Evolutionary conservation across 345 rosid species (phyloP), one percentile per base, ranked within the genome.

Genomic region (Rhizophora apiculata): DNA sequence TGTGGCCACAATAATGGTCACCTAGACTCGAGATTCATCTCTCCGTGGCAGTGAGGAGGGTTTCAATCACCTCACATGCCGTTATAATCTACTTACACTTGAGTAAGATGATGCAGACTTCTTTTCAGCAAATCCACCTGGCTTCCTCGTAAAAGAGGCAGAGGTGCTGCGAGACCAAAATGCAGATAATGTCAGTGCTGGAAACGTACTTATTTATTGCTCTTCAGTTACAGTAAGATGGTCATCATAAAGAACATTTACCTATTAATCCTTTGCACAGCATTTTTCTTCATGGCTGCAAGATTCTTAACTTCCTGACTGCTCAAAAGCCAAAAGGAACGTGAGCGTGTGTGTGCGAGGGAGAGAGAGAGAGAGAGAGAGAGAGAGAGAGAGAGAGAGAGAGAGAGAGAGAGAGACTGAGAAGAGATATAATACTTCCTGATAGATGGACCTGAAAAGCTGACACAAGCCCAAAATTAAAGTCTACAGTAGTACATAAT

Each of bases 221-320:
- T 34, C 3, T 37, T 20, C 24, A 36, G 13, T 19, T 37, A 36
- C 57, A 18, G 32, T 49, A 32, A 29, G 31, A 58, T 22, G 29
- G 19, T 9, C 3, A 37, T 34, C 6, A 22, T 39, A 30, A 5
- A 30, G 10, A 53, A 6, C 18, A 21, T 81, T 81, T 86, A 93
- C 98, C 96, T 79, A 36, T 43, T 68, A 34, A 72, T 74, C 79
- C 89, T 81, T 68, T 79, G 93, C 60, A 83, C 60, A 13, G 92
- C 89, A n/a, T 80, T 85, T 77, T 74, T 90, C 79, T 65, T 91
- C 77, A 85, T 67, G 31, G 92, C 90, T 26, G 88, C 79, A 58
- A 89, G 81, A 78, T 94, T 94, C 81, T 86, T 87, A 64, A 89
- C 83, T 81, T 94, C 97, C 53, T 49, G 93, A 82, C 98, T 94